phyloP scores from a whole-genome alignment of 1,284 basidiomycete genomes.

The Cryptococcus sp. region DNA sequence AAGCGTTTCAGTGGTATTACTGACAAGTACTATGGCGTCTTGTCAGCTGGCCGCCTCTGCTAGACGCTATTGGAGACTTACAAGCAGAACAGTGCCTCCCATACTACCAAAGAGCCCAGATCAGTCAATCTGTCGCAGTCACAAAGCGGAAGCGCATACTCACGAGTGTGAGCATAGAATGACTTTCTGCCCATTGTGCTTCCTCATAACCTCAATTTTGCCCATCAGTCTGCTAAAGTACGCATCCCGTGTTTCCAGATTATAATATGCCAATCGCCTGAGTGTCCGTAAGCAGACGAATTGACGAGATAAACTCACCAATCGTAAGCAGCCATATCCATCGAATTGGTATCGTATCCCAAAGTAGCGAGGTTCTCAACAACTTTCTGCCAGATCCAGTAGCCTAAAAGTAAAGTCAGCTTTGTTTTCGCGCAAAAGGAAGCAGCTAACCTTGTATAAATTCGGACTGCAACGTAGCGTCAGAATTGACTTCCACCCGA shows the following conservation, averaged over 20 bases:
- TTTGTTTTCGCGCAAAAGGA: not conserved
- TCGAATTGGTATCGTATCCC: slow-evolving; percentile 87
- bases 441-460: slow-evolving; percentile 69
- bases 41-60: slow-evolving; percentile 4
- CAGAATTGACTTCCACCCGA: slow-evolving; percentile 51
- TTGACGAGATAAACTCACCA: slow-evolving; percentile 57
- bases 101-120: slow-evolving; percentile 60
- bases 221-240: slow-evolving; percentile 87
- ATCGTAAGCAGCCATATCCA: slow-evolving; percentile 84
- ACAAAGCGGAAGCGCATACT: slow-evolving; percentile 21
- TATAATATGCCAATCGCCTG: slow-evolving; percentile 78
- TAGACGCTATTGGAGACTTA: slow-evolving; percentile 19
- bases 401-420: slow-evolving; percentile 57
- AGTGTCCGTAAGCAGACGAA: not conserved
- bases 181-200: slow-evolving; percentile 73
- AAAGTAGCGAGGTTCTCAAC: slow-evolving; percentile 88
- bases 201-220: slow-evolving; percentile 78
- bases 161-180: slow-evolving; percentile 78
- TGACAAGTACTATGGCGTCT: slow-evolving; percentile 44
- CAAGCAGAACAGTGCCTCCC: slow-evolving; percentile 67
- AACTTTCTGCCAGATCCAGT: slow-evolving; percentile 96
- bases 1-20: slow-evolving; percentile 43
- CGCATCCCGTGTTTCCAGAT: slow-evolving; percentile 84
- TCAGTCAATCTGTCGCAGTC: not conserved
- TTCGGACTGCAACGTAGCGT: slow-evolving; percentile 60